Percentiles rank a stretch among this genome's conserved stretches.
These are phyloP conservation scores for Cytospora leucostoma DNA, from an alignment of 2,329 filamentous ascomycete genomes.

Conservation along the genomic window DNA sequence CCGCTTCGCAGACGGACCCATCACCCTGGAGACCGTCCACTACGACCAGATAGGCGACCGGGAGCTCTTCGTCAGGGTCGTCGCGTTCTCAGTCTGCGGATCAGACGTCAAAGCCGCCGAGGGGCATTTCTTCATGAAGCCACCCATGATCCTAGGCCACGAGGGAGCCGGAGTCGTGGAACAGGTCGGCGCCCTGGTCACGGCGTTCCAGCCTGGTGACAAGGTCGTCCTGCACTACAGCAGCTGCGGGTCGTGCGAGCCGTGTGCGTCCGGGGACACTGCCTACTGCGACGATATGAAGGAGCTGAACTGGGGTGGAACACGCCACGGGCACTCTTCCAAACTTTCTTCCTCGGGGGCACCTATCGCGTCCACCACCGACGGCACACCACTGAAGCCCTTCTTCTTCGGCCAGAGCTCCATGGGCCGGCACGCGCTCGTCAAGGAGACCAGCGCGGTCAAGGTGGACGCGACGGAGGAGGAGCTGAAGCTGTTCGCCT, in stretches of 20 bases:
- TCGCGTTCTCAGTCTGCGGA: conserved; percentile 20
- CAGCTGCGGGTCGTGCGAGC: conserved; percentile 17
- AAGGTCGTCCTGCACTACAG: conserved; percentile 26
- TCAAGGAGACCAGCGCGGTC: conserved; percentile 21
- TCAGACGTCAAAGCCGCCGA: conserved; percentile 21
- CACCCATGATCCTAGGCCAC: conserved; percentile 26
- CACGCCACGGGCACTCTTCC: conserved; percentile 1
- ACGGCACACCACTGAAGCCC: conserved; percentile 1
- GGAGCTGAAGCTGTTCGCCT: conserved; percentile 18
- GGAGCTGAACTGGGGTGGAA: conserved; percentile 15
- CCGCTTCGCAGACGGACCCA: conserved; percentile 3
- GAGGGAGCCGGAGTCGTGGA: conserved; percentile 29
- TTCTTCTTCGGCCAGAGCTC: conserved; percentile 26
- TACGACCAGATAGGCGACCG: conserved; percentile 12
- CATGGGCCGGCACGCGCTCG: conserved; percentile 19
- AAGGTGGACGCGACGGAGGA: conserved; percentile 16
- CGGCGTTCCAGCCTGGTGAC: conserved; percentile 28
- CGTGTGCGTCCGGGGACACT: conserved; percentile 5
- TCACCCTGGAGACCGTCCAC: conserved; percentile 10
- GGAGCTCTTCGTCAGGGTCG: conserved; percentile 19
- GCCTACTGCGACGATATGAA: conserved; percentile 17
- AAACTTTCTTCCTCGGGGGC: too few species aligned
- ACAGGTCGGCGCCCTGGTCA: conserved; percentile 27
- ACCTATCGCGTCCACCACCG: conserved; percentile 1
- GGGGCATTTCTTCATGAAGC: conserved; percentile 19